Base-by-base conservation (phyloP, 805 yeast species). In the Tanozyma kutaoensis region DNA sequence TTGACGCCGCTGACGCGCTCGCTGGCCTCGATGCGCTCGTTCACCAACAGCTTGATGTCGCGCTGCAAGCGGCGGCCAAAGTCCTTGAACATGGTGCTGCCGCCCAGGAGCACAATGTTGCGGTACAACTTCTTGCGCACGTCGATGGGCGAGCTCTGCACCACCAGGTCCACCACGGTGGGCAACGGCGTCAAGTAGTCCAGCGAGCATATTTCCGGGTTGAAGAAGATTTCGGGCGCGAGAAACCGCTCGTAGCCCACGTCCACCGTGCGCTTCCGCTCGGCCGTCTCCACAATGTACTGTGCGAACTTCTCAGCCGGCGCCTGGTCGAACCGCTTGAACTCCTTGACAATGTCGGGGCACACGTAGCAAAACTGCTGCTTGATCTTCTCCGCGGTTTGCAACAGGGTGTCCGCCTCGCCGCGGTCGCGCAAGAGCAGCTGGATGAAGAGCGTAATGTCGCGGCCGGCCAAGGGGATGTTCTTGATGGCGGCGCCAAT, bases 201-300 rank as follows among this genome's bases (percentile, higher is more conserved):
- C 7, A 94, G 74, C 4, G 94, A 79, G 26, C 93, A 93, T 45
- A 91, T 91, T 55, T 91, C 99, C 10, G 98, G 98, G 49, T 81
- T 85, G 71, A 91, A 91, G 59, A 91, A 91, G 45, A 91, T 86
- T 55, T 91, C 99, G n/a, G 98, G 97, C 1, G 98, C 99, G 52
- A 91, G 69, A 54, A 91, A 91, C 42, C 97, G 70, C 60, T 91
- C 99, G 55, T 91, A 91, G 29, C 97, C 99, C 33, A 91, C 91
- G 53, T 91, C 98, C 36, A 91, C 91, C 3, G 32, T 35, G 31
- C 69, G 72, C 40, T 65, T 62, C 30, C 68, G 66, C 26, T 81
- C 80, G 33, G 78, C 79, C 15, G 76, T 75, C 49, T 88, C 95
- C 15, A 82, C 91, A 23, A 82, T 67, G 54, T 82, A 85, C 58